Evolutionary conservation across 2,329 filamentous ascomycete species (phyloP), one percentile per base, ranked within the genome.

Genomic region (Hirsutella rhossiliensis): DNA sequence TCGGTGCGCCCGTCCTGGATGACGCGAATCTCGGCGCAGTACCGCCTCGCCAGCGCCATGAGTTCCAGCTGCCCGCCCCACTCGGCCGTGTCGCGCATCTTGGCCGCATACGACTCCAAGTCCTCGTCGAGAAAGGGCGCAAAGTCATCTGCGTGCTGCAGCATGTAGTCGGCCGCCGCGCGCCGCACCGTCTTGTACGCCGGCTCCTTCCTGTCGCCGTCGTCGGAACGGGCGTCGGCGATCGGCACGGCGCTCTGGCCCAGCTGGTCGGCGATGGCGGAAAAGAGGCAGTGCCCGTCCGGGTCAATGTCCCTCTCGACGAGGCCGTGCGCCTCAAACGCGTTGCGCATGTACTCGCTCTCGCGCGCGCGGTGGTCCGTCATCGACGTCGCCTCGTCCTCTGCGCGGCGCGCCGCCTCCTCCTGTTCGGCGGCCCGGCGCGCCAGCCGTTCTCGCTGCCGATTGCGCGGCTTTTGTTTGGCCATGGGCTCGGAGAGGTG

Each of bases 11-110:
- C 87, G 59, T 90, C 84, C 56, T 96, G 89, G 49, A 98, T 68
- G 12, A 98, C 84, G 56, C 82, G 79, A 49, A 97, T 90, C 56
- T 83, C 77, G 11, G 92, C 78, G 3, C 76, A 77, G 55, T 94
- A 97, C 44, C 77, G 78, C 59, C 78, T 81, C 42, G 90, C 85
- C 59, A 98, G 71, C 20, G 92, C 92, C 61, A 82, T 72, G 45
- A 98, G 65, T 69, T 98, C 92, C 50, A 96, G 64, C 68, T 97
- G 87, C 0, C 92, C 92, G 41, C 92, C 92, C 92, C 92, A 98
- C 64, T 95, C 90, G 0, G 87, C 89, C 41, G 89, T 96, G 46
- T 92, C 80, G 49, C 81, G 69, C 47, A 98, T 86, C 65, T 84
- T 87, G 40, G 66, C 65, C 40, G 86, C 73, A 62, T 97, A 94